phyloP scores from a whole-genome alignment of 352 stramenopile species.

The Pythium biforme region DNA sequence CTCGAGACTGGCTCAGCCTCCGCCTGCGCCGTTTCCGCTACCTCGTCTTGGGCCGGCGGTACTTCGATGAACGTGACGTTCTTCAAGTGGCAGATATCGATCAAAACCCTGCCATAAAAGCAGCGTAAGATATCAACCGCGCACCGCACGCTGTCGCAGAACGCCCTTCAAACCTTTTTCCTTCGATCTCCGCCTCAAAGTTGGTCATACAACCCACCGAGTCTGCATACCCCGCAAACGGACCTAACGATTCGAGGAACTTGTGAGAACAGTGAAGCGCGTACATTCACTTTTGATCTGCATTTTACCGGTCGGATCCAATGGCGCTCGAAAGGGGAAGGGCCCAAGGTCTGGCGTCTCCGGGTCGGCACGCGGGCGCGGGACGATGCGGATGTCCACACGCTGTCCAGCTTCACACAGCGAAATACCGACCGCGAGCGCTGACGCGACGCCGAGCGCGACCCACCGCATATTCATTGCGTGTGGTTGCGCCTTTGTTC shows the following conservation, averaged over 20 bases:
- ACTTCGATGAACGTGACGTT: constrained; percentile 55
- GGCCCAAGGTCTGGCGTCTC: constrained; percentile 22
- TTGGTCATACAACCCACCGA: constrained; percentile 44
- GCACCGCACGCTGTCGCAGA: too few relatives aligned
- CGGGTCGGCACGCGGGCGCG: constrained; percentile 28
- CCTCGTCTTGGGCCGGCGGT: neutral
- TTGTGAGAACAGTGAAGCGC: neutral
- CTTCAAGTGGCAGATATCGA: constrained; percentile 60
- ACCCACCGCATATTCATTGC: neutral
- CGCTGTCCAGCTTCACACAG: constrained; percentile 43
- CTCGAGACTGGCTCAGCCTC: neutral
- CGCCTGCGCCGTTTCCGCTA: neutral
- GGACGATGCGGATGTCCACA: constrained; percentile 62
- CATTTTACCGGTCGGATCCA: constrained; percentile 39
- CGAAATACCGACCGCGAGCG: constrained; percentile 19
- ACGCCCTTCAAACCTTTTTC: constrained; percentile 35
- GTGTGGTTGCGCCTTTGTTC: constrained; percentile 1
- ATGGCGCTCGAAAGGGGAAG: constrained; percentile 48
- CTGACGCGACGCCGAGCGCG: constrained; percentile 16
- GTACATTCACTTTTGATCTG: constrained; percentile 18
- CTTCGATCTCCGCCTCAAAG: constrained; percentile 38
- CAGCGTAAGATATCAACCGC: neutral
- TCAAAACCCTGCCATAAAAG: constrained; percentile 34
- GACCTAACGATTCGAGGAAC: constrained; percentile 41
- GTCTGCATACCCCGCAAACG: constrained; percentile 10